Evolutionary conservation across 352 stramenopile genomes (phyloP), one percentile per base, ranked within the genome.

Genomic region (Globisporangium solare): DNA sequence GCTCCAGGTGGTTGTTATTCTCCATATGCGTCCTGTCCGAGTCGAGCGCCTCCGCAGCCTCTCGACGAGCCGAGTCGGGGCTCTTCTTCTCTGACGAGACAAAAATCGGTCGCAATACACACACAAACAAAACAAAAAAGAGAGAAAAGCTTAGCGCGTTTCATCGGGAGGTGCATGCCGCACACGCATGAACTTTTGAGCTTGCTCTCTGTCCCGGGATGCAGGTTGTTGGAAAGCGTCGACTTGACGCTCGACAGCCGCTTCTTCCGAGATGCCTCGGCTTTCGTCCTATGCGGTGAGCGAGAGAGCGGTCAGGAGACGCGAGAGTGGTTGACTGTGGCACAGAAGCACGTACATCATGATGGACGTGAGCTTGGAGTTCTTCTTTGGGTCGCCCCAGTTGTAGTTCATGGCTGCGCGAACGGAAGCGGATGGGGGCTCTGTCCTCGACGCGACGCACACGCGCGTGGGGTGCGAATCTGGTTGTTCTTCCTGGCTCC

Each of bases 321-420:
- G 21, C 14, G 47, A 21, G 13, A 21, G 39, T 37, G 2, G 22
- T 41, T 15, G 20, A 24, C 15, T 43, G 17, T 35, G 6, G 6
- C 27, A 6, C 27, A 35, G 27, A 35, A 35, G 5, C 20, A 74
- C 75, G 32, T 37, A 94, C 83, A 94, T 92, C 72, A 94, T 88
- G 43, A 83, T 75, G 1, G 72, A 74, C 37, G 72, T 74, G 4
- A 92, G 58, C 48, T 75, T 67, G 51, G 78, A 87, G 68, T 91
- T 94, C 61, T 91, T 89, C 67, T 80, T 83, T 31, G 81, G 83
- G 43, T 92, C 81, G 18, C 71, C 72, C 83, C 83, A 94, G 72
- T 94, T 94, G 72, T 83, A 94, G 27, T 88, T 72, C 81, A 91
- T 91, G 6, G 7, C 47, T 14, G 12, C 5, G 27, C 27, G n/a